Base-by-base conservation (phyloP, 306 rosid genomes). In the Fragaria nilgerrensis region DNA sequence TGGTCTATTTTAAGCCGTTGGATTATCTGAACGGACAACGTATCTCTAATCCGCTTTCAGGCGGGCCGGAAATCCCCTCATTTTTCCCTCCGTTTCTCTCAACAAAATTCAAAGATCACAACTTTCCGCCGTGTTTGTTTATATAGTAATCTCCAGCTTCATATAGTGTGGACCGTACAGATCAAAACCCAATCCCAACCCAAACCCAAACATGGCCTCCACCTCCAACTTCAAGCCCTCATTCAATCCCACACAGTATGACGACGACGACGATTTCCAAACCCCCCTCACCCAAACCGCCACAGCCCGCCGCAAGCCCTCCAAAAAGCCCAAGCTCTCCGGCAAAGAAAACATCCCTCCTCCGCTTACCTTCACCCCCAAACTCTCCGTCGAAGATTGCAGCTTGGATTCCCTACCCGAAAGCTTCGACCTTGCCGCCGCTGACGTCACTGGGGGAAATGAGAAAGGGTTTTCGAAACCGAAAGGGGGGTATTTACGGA, bases 341-440 rank as follows among this genome's bases (percentile, higher is more conserved):
- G 94, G 83, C 22, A 86, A 94, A 83, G 97, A 90, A 79, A 94
- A 87, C 27, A 11, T 63, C 0, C 86, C 80, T 29, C 86, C 82
- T 29, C 48, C 55, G 2, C 62, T 1, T 55, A 8, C 6, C 27
- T 47, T 58, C 61, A 36, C 16, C 19, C 22, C 4, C 20, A 36
- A 43, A 14, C 20, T 23, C 49, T 36, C 55, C 22, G 56, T 23
- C 5, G 88, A 80, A 20, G 83, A 72, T 45, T 82, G 80, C 75
- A 77, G 89, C 68, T 85, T 89, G 81, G 96, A 90, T 81, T 84
- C 84, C 15, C 80, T 90, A 50, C 88, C 90, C 70, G 82, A 90
- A 32, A 87, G 89, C 71, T 50, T 90, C 36, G 93, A 73, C 43
- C 77, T 61, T 5, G 77, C 55, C 16, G 69, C 47, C 13, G 83